phyloP scores from a whole-genome alignment of 2,329 filamentous ascomycete genomes.

The Trichophyton mentagrophytes region DNA sequence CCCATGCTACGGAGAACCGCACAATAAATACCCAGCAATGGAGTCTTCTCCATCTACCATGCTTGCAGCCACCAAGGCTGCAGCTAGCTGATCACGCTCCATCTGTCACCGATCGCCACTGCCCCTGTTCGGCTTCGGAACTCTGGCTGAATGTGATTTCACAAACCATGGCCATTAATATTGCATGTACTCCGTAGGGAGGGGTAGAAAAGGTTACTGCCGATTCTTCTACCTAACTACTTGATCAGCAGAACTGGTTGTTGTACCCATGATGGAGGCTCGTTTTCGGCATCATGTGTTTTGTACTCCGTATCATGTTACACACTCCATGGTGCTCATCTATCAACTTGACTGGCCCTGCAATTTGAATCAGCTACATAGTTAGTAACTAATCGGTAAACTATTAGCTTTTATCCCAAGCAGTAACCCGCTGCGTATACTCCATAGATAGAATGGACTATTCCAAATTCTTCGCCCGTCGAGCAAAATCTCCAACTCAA shows the following conservation, averaged over 20 bases:
- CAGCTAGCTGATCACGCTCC: neutral
- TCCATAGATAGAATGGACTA: neutral
- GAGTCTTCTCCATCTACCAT: neutral
- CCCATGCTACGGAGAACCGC: neutral
- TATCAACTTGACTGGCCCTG: neutral
- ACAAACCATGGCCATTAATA: neutral
- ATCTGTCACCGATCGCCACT: neutral
- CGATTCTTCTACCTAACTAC: neutral
- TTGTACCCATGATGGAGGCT: neutral
- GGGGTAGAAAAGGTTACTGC: neutral
- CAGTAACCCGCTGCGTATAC: neutral
- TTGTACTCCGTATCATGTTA: neutral
- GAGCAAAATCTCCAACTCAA: neutral
- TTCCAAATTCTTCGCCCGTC: neutral
- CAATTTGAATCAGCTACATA: neutral
- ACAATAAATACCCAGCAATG: neutral
- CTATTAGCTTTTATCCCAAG: neutral
- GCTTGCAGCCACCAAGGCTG: neutral
- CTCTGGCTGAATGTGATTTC: neutral
- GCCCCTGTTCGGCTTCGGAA: neutral
- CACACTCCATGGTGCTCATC: no score
- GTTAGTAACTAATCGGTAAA: neutral
- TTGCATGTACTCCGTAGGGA: neutral
- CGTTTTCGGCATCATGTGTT: neutral
- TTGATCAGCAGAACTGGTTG: neutral